A percentile compares a stretch with the other conserved stretches of the same genome.
These are phyloP conservation scores for Rhynchosporium graminicola DNA, from an alignment of 2,329 filamentous ascomycete species.

Conservation along the genomic window DNA sequence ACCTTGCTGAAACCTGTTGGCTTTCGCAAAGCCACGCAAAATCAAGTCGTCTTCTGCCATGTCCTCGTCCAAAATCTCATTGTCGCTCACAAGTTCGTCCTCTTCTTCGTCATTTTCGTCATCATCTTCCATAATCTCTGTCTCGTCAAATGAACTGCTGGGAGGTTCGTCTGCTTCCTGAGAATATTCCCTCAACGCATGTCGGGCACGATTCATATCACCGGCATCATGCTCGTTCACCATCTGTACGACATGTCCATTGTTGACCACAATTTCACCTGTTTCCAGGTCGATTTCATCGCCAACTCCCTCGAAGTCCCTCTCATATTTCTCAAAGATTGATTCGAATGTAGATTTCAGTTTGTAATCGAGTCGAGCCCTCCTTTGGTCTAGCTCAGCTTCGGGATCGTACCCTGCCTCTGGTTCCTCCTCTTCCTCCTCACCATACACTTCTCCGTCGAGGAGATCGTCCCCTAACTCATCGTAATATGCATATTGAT, in stretches of 20 bases:
- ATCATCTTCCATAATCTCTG: slow-evolving; percentile 36
- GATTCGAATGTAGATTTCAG: slow-evolving; percentile 83
- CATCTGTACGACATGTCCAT: slow-evolving; percentile 77
- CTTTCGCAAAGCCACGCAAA: slow-evolving; percentile 36
- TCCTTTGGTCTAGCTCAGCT: slow-evolving; percentile 60
- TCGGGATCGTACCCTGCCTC: slow-evolving; percentile 51
- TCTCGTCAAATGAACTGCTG: slow-evolving; percentile 24
- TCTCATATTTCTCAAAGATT: slow-evolving; percentile 87
- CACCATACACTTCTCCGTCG: slow-evolving; percentile 17
- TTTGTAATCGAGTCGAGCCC: slow-evolving; percentile 66
- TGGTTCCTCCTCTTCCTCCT: slow-evolving; percentile 21
- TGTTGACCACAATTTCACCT: slow-evolving; percentile 82
- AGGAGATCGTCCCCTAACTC: slow-evolving; percentile 26
- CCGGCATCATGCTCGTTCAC: slow-evolving; percentile 55
- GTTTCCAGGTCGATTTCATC: slow-evolving; percentile 88
- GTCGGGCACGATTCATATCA: slow-evolving; percentile 26
- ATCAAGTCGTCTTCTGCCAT: slow-evolving; percentile 40
- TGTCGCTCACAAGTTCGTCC: slow-evolving; percentile 33
- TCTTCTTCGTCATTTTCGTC: slow-evolving; percentile 37
- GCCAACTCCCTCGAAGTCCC: slow-evolving; percentile 78
- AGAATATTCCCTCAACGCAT: slow-evolving; percentile 26
- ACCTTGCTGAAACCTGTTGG: slow-evolving; percentile 29
- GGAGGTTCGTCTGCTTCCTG: slow-evolving; percentile 27
- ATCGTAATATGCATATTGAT: slow-evolving; percentile 29
- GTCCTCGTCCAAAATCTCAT: slow-evolving; percentile 39